Percentiles rank a stretch among this genome's conserved stretches.
Conservation (phyloP, 768 basidiomycete genomes). For the Suillus ampliporus region DNA sequence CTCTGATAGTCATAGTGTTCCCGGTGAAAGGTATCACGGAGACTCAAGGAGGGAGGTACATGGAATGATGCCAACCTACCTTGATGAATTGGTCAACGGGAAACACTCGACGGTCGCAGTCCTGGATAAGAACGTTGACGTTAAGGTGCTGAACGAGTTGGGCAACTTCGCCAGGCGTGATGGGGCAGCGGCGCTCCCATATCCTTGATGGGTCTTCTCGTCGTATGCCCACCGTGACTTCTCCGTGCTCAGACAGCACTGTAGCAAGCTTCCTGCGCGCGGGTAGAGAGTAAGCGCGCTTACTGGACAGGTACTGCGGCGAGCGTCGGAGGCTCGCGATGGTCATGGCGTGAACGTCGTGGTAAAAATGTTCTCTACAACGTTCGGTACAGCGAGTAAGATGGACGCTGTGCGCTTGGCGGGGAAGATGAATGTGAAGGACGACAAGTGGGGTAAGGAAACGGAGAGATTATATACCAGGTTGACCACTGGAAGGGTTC, state of each 20-base stretch:
- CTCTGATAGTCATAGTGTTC: slow-evolving; percentile 7
- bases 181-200: slow-evolving; percentile 87
- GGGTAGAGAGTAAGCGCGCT: slow-evolving; percentile 20
- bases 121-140: slow-evolving; percentile 75
- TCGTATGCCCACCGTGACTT: slow-evolving; percentile 60
- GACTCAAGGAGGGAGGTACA: neutral
- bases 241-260: slow-evolving; percentile 24
- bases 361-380: neutral
- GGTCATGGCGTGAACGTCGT: slow-evolving; percentile 2
- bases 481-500: neutral
- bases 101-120: slow-evolving; percentile 79
- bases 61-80: slow-evolving; percentile 47
- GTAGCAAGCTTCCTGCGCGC: slow-evolving; percentile 31
- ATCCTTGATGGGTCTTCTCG: slow-evolving; percentile 81
- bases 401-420: neutral
- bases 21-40: slow-evolving; percentile 3
- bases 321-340: slow-evolving; percentile 12
- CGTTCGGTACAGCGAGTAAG: neutral
- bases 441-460: neutral
- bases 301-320: slow-evolving; percentile 15
- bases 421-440: neutral
- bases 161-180: slow-evolving; percentile 77
- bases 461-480: neutral
- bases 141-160: slow-evolving; percentile 59
- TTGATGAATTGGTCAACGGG: slow-evolving; percentile 63